Evolutionary conservation across 2,329 filamentous ascomycete genomes (phyloP).

Genomic region (Pyricularia sp.): DNA sequence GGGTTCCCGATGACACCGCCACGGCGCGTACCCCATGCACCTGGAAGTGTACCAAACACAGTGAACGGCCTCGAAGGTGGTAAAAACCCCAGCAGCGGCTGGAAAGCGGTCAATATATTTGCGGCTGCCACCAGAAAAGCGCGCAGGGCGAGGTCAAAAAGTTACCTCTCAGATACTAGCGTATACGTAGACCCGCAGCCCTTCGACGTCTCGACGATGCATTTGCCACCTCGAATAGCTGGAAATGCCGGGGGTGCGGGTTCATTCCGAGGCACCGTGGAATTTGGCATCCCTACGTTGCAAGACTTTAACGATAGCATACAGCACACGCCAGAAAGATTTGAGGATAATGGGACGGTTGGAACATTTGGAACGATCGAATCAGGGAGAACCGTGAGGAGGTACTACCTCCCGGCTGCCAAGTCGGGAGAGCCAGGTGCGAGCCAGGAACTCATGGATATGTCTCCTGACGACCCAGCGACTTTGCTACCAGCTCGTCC

Average conservation of each 20-base stretch:
- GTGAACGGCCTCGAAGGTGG: neutral
- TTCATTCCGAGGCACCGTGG: constrained; percentile 19
- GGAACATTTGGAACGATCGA: neutral
- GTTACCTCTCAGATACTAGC: constrained; percentile 15
- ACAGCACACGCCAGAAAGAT: constrained; percentile 13
- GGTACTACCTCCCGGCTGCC: neutral
- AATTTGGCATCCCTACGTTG: constrained; percentile 18
- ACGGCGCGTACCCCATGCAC: neutral
- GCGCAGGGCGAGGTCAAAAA: constrained; percentile 9
- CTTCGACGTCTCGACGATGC: constrained; percentile 9
- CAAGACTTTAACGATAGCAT: constrained; percentile 11
- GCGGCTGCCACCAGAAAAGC: neutral
- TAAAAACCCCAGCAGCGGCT: neutral
- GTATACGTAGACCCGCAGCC: constrained; percentile 12
- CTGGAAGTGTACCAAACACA: neutral
- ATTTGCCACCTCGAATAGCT: constrained; percentile 6
- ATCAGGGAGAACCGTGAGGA: neutral
- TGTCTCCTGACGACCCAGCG: neutral
- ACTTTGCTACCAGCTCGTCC: neutral
- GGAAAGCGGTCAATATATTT: neutral
- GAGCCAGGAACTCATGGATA: neutral
- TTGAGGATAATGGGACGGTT: neutral
- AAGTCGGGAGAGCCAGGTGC: neutral
- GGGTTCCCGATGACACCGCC: neutral
- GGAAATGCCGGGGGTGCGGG: constrained; percentile 11